Evolutionary conservation across 768 basidiomycete species (phyloP), one percentile per base, ranked within the genome.

Genomic region (Psilocybe subaeruginosa): DNA sequence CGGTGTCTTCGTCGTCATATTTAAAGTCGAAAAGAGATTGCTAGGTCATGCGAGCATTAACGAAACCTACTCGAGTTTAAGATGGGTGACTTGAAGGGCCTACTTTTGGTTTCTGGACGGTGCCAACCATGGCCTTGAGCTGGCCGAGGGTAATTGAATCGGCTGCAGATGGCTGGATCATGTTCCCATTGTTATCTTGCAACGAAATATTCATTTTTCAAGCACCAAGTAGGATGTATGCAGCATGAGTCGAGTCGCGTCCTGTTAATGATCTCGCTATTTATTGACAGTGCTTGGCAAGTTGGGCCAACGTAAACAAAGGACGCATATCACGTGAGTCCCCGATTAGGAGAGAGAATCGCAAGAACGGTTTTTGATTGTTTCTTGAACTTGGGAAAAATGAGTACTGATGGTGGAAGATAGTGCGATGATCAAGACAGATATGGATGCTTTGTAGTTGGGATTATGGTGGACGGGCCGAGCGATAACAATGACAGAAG

Each of bases 1-100:
- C 88, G 4, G 93, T 95, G 74, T 97, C 94, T 70, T 97, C 95
- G 73, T 99, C 96, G 66, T 97, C 93, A 72, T 98, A 98, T 62
- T 91, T 87, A 76, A 91, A 97, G 79, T 95, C 93, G 74, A 92
- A 97, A 67, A 84, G 86, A 8, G 87, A 88, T 87, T 92, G 91
- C 92, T 94, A 76, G 17, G 17, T 9, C 1, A 68, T 46, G 14
- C 56, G 48, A 23, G 17, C 17, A 62, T 57, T 17, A 33, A 17
- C 29, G 52, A 54, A 19, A 58, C 39, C 11, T 27, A 45, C 37
- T 6, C 14, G 35, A 30, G 30, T 12, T 16, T 3, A 41, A 48
- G 37, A 27, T 35, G 49, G 46, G 60, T 31, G 47, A 30, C 54
- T 33, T 54, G 19, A 31, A 56, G 43, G 27, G 69, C 79, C 62